Conservation (phyloP, 768 basidiomycete species). For the Leccinum truebloodii region DNA sequence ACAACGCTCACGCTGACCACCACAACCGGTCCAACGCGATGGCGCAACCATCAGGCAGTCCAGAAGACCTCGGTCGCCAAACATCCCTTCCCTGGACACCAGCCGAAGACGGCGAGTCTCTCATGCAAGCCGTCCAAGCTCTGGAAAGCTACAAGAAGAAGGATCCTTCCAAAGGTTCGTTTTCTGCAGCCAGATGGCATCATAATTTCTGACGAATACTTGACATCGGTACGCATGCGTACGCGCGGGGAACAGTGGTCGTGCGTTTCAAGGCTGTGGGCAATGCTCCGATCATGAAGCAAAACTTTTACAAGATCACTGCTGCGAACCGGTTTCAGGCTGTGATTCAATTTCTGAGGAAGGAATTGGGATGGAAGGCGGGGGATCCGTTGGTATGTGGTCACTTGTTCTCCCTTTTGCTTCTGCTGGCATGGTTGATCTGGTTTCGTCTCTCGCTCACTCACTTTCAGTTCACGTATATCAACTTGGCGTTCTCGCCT, state of each 20-base stretch:
- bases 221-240: not conserved
- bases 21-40: constrained; percentile 16
- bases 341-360: constrained; percentile 90
- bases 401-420: not conserved
- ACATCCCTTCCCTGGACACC: constrained; percentile 34
- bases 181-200: not conserved
- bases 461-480: constrained; percentile 62
- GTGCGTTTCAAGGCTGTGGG: constrained; percentile 98
- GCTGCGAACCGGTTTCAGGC: constrained; percentile 93
- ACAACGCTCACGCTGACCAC: constrained; percentile 6
- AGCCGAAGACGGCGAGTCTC: constrained; percentile 32
- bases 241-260: constrained; percentile 59
- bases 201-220: not conserved
- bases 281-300: constrained; percentile 98
- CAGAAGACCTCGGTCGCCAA: constrained; percentile 36
- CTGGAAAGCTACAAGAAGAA: constrained; percentile 87
- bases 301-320: constrained; percentile 98
- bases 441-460: constrained; percentile 19
- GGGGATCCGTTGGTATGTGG: constrained; percentile 77
- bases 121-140: constrained; percentile 60
- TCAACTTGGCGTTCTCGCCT: constrained; percentile 76
- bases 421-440: not conserved
- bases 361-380: constrained; percentile 84
- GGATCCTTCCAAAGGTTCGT: constrained; percentile 72
- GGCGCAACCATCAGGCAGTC: constrained; percentile 34